These are phyloP conservation scores for Fusarium sp. DNA, from an alignment of 2,329 filamentous ascomycete genomes.

Conservation along the genomic window DNA sequence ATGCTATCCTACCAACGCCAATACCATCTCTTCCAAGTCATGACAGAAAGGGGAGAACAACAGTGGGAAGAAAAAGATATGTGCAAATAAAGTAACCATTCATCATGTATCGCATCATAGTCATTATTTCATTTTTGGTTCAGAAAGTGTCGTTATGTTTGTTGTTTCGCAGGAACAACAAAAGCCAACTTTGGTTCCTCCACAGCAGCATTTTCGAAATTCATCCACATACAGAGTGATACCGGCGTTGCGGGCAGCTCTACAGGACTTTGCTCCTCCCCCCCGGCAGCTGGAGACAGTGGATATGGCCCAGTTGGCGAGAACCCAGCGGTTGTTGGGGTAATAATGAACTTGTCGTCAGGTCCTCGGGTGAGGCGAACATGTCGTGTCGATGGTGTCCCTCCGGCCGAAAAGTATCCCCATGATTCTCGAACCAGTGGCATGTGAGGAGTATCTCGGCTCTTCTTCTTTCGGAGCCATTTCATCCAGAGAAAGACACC, in stretches of 20 bases:
- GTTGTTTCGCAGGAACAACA: constrained; percentile 34
- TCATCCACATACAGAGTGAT: constrained; percentile 43
- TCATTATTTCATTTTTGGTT: constrained; percentile 20
- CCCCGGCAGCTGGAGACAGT: constrained; percentile 1
- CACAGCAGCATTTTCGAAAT: constrained; percentile 40
- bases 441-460: constrained; percentile 6
- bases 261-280: constrained; percentile 29
- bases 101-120: constrained; percentile 26
- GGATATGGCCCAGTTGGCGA: constrained; percentile 19
- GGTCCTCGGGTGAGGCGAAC: constrained; percentile 37
- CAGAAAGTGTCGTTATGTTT: background rate
- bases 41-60: background rate
- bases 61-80: background rate
- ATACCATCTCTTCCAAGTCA: background rate
- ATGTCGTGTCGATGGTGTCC: constrained; percentile 29
- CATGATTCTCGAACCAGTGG: constrained; percentile 26
- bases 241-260: constrained; percentile 44
- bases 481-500: constrained; percentile 42
- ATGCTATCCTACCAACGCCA: background rate
- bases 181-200: constrained; percentile 43
- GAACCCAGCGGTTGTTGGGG: constrained; percentile 38
- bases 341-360: constrained; percentile 41
- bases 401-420: constrained; percentile 35
- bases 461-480: constrained; percentile 37
- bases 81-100: constrained; percentile 19